These are phyloP conservation scores for Lasiosphaeria miniovina DNA, from an alignment of 495 filamentous ascomycete species.

Conservation along the genomic window DNA sequence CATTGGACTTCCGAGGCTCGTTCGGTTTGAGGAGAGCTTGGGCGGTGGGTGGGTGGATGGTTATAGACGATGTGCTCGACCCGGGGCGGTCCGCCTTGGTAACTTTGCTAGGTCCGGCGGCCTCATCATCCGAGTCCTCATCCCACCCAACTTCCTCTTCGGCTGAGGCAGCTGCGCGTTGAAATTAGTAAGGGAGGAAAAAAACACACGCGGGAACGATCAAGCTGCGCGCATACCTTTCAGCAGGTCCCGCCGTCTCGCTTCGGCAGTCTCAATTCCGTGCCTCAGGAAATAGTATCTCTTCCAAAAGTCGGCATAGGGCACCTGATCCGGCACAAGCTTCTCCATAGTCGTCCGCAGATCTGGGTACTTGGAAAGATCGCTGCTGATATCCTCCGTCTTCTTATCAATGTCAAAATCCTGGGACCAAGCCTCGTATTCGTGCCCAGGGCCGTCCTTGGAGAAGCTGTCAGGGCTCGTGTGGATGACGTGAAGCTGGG, in stretches of 20 bases:
- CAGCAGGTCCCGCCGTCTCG: constrained; percentile 81
- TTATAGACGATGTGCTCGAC: constrained; percentile 51
- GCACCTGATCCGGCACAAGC: constrained; percentile 83
- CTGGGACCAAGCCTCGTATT: constrained; percentile 72
- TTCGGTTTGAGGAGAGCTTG: constrained; percentile 49
- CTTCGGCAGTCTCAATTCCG: constrained; percentile 94
- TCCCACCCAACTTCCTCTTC: constrained; percentile 85
- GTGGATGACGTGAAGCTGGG: constrained; percentile 93
- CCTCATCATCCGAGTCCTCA: constrained; percentile 42
- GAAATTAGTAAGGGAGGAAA: constrained; percentile 24
- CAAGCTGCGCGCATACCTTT: constrained; percentile 63
- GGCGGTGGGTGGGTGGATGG: constrained; percentile 44
- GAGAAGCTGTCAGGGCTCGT: constrained; percentile 79
- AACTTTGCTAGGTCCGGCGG: constrained; percentile 24
- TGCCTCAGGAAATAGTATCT: constrained; percentile 94
- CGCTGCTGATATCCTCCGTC: constrained; percentile 78
- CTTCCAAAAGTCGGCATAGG: constrained; percentile 89
- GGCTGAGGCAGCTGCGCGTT: constrained; percentile 48
- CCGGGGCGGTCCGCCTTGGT: constrained; percentile 34
- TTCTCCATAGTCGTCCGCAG: constrained; percentile 91
- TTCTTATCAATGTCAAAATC: constrained; percentile 78
- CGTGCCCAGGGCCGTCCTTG: constrained; percentile 70
- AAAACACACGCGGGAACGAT: not conserved
- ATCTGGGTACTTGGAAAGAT: constrained; percentile 86
- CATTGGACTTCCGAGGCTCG: constrained; percentile 76